Percentiles rank a stretch among this genome's conserved stretches.
phyloP scores from a whole-genome alignment of 2,329 filamentous ascomycete genomes.

The Venturia effusa region DNA sequence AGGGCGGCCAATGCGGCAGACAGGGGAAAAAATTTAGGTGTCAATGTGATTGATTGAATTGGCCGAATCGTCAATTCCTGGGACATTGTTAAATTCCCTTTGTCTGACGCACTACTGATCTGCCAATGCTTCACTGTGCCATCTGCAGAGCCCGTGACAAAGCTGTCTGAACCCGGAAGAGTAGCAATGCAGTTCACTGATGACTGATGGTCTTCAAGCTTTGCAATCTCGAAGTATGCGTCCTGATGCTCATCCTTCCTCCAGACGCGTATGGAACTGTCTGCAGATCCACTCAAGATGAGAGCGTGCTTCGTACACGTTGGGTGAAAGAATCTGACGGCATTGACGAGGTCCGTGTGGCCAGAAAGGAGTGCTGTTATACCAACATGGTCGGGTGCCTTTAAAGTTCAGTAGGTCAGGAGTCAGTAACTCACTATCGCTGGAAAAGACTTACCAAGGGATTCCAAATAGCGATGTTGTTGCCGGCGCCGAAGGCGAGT shows the following conservation, averaged over 20 bases:
- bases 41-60: constrained; percentile 59
- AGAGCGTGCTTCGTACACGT: constrained; percentile 39
- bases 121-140: constrained; percentile 57
- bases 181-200: constrained; percentile 57
- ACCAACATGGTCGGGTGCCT: constrained; percentile 42
- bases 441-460: constrained; percentile 51
- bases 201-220: constrained; percentile 55
- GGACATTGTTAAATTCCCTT: constrained; percentile 18
- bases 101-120: constrained; percentile 30
- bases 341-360: constrained; percentile 72
- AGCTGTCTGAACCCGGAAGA: constrained; percentile 33
- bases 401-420: background rate
- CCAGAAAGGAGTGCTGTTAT: constrained; percentile 59
- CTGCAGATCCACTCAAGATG: constrained; percentile 71
- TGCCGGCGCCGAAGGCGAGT: constrained; percentile 80
- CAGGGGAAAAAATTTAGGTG: constrained; percentile 73
- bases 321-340: constrained; percentile 62
- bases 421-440: background rate
- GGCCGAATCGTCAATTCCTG: constrained; percentile 33
- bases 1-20: constrained; percentile 59
- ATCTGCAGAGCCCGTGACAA: constrained; percentile 54
- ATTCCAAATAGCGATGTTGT: constrained; percentile 81
- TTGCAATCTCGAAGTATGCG: constrained; percentile 34
- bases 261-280: constrained; percentile 64
- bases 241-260: constrained; percentile 12